Percentiles rank a stretch among this genome's conserved stretches.
Conservation (phyloP, 352 stramenopile genomes). For the Elongisporangium prolatum region DNA sequence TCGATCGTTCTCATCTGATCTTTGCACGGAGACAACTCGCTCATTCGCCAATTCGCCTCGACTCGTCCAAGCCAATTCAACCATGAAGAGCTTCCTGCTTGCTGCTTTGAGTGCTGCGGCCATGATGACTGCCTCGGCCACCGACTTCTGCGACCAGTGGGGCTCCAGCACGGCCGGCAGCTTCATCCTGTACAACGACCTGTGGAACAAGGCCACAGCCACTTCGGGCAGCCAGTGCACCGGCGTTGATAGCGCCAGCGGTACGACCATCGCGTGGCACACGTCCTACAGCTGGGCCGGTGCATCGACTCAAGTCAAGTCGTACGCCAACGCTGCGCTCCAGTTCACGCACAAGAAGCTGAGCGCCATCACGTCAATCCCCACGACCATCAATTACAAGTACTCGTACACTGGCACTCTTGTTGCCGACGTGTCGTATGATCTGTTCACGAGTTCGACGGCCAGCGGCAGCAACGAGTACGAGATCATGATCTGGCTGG, state of each 20-base stretch:
- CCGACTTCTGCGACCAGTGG: slow-evolving; percentile 32
- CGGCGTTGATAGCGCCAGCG: slow-evolving; percentile 19
- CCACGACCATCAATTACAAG: slow-evolving; percentile 27
- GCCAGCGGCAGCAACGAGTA: slow-evolving; percentile 20
- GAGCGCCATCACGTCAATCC: slow-evolving; percentile 25
- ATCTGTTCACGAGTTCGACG: slow-evolving; percentile 27
- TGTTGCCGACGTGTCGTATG: slow-evolving; percentile 35
- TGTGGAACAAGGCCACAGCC: slow-evolving; percentile 26
- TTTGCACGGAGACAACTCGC: not conserved
- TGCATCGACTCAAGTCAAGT: slow-evolving; percentile 30
- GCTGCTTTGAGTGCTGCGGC: slow-evolving; percentile 1
- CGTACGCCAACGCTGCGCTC: slow-evolving; percentile 37
- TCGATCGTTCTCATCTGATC: not conserved
- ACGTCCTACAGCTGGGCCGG: slow-evolving; percentile 34
- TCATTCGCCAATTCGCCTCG: not conserved
- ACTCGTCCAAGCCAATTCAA: not conserved
- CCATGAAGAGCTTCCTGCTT: slow-evolving; percentile 19
- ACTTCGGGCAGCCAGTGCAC: slow-evolving; percentile 33
- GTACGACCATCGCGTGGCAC: slow-evolving; percentile 26
- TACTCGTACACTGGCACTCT: slow-evolving; percentile 31
- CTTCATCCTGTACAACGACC: slow-evolving; percentile 50
- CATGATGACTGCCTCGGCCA: slow-evolving; percentile 5
- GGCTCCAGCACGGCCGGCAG: slow-evolving; percentile 18
- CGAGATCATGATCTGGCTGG: slow-evolving; percentile 39
- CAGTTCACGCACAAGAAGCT: slow-evolving; percentile 26